A percentile compares a stretch with the other conserved stretches of the same genome.
Conservation (phyloP, 805 yeast genomes). For the Wickerhamiella kurtzmanii region DNA sequence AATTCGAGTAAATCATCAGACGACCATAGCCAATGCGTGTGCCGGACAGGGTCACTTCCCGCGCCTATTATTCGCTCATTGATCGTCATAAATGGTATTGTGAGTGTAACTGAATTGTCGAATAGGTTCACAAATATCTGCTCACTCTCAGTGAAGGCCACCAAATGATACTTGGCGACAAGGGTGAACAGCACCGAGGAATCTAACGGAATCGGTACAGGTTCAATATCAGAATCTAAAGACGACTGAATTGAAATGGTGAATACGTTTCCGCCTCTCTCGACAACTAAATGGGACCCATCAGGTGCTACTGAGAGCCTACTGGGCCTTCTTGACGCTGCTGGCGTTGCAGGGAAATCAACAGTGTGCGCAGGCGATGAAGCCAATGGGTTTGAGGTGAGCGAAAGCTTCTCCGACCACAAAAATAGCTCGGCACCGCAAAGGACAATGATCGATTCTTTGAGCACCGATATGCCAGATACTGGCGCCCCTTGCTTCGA, state of each 20-base stretch:
- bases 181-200: conserved; percentile 2
- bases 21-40: conserved; percentile 71
- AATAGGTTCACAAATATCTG: background rate
- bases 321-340: background rate
- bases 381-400: background rate
- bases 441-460: conserved; percentile 24
- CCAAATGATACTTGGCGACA: conserved; percentile 10
- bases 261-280: background rate
- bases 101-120: background rate
- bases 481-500: conserved; percentile 20
- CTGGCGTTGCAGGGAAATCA: too few relatives aligned
- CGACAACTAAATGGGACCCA: background rate
- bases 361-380: background rate
- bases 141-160: conserved; percentile 1
- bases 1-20: conserved; percentile 53
- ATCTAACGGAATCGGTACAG: background rate
- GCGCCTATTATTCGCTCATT: conserved; percentile 34
- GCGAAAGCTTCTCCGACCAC: background rate
- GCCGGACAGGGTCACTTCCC: conserved; percentile 34
- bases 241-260: background rate
- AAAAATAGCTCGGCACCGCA: conserved; percentile 17
- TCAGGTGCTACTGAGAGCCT: background rate
- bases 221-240: background rate
- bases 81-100: conserved; percentile 6
- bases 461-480: conserved; percentile 24